Conservation (phyloP, 345 rosid species). For the Turritis glabra region DNA sequence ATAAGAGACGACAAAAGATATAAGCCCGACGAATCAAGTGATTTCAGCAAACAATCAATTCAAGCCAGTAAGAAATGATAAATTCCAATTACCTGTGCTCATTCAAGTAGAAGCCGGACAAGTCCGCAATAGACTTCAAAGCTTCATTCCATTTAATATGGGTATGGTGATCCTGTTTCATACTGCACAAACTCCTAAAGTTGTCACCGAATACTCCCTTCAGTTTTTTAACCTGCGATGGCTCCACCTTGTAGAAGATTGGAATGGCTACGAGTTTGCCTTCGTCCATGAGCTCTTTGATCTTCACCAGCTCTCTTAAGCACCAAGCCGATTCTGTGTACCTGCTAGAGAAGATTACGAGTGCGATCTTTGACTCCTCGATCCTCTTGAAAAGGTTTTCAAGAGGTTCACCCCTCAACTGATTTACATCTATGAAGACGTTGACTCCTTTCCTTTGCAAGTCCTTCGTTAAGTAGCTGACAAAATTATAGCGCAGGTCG, state of each 20-base stretch:
- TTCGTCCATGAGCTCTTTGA: not conserved
- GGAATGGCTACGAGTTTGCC: not conserved
- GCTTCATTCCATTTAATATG: conserved; percentile 33
- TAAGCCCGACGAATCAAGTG: not conserved
- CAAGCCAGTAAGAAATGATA: not conserved
- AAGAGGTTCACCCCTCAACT: not conserved
- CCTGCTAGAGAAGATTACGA: not conserved
- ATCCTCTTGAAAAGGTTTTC: not conserved
- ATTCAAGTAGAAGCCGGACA: not conserved
- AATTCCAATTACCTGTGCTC: not conserved
- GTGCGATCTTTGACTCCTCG: not conserved
- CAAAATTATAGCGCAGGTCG: not conserved
- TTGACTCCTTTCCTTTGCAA: not conserved
- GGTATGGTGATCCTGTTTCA: not conserved
- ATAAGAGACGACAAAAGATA: not conserved
- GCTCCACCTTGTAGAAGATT: not conserved
- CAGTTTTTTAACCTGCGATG: not conserved
- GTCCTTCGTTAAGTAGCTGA: not conserved
- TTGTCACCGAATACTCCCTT: not conserved
- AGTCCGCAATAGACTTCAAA: not conserved
- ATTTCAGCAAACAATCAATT: not conserved
- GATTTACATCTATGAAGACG: not conserved
- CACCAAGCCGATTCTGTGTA: not conserved
- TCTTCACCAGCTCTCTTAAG: conserved; percentile 12
- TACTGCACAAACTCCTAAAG: not conserved